These are phyloP conservation scores for Lactarius sp. DNA, from an alignment of 768 basidiomycete genomes.

Conservation along the genomic window DNA sequence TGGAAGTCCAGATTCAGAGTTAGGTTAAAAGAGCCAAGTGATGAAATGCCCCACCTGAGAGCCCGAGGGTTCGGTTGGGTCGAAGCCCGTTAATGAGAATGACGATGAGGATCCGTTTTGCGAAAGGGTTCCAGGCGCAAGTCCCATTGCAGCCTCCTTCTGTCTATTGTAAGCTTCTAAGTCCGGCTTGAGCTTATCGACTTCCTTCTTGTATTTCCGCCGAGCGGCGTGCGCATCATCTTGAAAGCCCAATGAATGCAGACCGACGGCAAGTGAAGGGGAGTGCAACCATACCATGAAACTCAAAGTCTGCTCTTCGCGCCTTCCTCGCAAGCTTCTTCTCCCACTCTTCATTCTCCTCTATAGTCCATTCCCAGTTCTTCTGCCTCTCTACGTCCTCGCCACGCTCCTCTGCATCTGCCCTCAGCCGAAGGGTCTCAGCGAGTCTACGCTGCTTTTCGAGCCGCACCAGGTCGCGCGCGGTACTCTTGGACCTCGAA, in stretches of 20 bases:
- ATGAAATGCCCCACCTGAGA: slow-evolving; percentile 34
- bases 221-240: slow-evolving; percentile 90
- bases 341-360: slow-evolving; percentile 97
- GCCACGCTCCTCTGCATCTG: slow-evolving; percentile 86
- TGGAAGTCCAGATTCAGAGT: slow-evolving; percentile 26
- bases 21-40: background rate
- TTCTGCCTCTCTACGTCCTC: slow-evolving; percentile 87
- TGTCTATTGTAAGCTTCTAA: slow-evolving; percentile 81
- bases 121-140: slow-evolving; percentile 61
- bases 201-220: slow-evolving; percentile 86
- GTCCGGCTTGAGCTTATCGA: slow-evolving; percentile 86
- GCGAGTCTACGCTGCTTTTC: slow-evolving; percentile 90
- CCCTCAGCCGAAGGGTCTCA: slow-evolving; percentile 76
- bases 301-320: slow-evolving; percentile 82
- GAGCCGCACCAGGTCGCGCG: slow-evolving; percentile 74
- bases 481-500: slow-evolving; percentile 68
- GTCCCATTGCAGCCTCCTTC: slow-evolving; percentile 79
- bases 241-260: slow-evolving; percentile 31
- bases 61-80: slow-evolving; percentile 43
- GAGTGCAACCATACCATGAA: slow-evolving; percentile 63
- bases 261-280: background rate
- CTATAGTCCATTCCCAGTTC: slow-evolving; percentile 94
- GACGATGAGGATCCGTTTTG: slow-evolving; percentile 37
- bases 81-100: slow-evolving; percentile 45
- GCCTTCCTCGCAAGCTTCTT: slow-evolving; percentile 79